phyloP scores from a whole-genome alignment of 192 early-diverging fungal genomes.

The Chytriomyces confervae region DNA sequence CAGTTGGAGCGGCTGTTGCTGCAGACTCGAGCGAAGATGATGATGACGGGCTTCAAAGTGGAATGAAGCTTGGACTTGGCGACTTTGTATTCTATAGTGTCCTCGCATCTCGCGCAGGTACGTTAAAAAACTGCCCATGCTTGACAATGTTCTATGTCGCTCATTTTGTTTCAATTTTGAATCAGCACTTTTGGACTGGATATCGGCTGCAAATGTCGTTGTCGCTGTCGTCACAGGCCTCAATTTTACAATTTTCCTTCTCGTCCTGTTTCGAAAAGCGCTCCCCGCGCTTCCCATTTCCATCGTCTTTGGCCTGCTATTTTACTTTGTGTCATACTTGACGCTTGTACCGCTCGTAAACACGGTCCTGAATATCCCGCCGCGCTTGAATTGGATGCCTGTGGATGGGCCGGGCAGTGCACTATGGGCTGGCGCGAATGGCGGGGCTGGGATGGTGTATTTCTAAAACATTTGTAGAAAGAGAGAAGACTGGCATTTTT shows the following conservation, averaged over 20 bases:
- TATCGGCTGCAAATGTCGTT: constrained; percentile 77
- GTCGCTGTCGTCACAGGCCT: constrained; percentile 82
- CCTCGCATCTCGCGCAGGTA: constrained; percentile 76
- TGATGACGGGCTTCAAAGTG: constrained; percentile 62
- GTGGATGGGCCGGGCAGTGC: constrained; percentile 24
- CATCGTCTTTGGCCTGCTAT: constrained; percentile 83
- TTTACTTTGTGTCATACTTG: constrained; percentile 68
- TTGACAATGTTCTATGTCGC: no score
- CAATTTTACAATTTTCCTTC: constrained; percentile 82
- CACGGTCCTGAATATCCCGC: constrained; percentile 30
- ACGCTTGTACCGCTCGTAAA: constrained; percentile 51
- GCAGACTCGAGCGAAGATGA: no score
- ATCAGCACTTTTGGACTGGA: constrained; percentile 78
- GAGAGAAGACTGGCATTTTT: no score
- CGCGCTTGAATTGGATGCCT: not conserved
- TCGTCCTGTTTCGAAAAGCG: constrained; percentile 80
- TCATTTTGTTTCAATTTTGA: not conserved
- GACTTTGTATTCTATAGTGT: constrained; percentile 94
- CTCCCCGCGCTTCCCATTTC: constrained; percentile 85
- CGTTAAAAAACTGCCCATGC: constrained; percentile 33
- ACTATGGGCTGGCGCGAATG: constrained; percentile 45
- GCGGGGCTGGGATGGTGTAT: constrained; percentile 45
- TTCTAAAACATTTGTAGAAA: no score
- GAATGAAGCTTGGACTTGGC: constrained; percentile 82
- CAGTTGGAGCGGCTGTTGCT: not conserved